These are phyloP conservation scores for Tilletia indica DNA, from an alignment of 1,284 basidiomycete species.

Conservation along the genomic window DNA sequence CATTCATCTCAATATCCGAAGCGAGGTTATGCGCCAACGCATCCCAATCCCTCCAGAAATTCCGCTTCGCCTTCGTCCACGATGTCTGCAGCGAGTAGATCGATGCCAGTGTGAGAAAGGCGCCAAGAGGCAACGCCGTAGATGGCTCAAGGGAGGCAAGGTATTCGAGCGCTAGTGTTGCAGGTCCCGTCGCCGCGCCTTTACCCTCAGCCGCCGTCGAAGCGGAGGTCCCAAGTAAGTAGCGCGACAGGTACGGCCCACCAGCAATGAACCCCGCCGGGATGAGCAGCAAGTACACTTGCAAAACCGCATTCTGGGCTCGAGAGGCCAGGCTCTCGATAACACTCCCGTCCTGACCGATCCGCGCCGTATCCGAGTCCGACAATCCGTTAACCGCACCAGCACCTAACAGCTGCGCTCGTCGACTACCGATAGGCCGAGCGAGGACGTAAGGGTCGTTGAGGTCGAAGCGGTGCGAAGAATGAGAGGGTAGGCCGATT, in stretches of 20 bases:
- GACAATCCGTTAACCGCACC: too few species aligned
- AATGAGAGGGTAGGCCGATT: neutral
- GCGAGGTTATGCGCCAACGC: slow-evolving; percentile 8
- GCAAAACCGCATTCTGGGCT: neutral
- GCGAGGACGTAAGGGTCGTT: slow-evolving; percentile 11
- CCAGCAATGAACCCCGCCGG: neutral
- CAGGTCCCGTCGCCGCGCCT: neutral
- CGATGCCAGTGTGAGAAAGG: neutral
- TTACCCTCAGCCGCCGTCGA: neutral
- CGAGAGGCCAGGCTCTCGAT: slow-evolving; percentile 5
- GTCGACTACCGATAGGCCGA: neutral
- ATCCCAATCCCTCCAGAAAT: slow-evolving; percentile 9
- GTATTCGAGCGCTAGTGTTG: neutral
- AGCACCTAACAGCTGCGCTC: slow-evolving; percentile 6
- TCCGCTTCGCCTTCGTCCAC: slow-evolving; percentile 12
- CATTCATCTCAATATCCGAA: neutral
- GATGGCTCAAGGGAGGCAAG: slow-evolving; percentile 1
- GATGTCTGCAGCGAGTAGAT: slow-evolving; percentile 13
- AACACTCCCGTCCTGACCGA: neutral
- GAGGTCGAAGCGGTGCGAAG: neutral
- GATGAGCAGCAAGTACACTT: neutral
- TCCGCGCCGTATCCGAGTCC: too few species aligned
- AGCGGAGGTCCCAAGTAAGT: neutral
- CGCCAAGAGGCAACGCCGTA: neutral
- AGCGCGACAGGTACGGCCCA: neutral